Conservation (phyloP, 2,329 filamentous ascomycete species). For the Ophiostoma quercus region DNA sequence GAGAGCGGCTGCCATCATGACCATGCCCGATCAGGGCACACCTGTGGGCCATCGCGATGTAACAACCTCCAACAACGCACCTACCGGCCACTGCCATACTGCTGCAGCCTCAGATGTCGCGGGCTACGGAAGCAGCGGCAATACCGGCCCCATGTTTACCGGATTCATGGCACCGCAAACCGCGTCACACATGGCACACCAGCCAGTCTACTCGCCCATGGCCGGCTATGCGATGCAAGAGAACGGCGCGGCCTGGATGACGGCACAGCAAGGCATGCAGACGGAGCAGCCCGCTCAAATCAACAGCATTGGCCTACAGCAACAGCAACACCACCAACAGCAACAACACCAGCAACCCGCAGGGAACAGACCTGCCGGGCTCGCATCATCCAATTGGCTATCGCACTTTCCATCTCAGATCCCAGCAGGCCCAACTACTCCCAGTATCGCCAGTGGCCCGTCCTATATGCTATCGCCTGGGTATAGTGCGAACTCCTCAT, state of each 20-base stretch:
- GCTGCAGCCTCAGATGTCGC: neutral
- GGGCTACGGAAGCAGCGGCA: neutral
- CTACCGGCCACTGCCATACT: neutral
- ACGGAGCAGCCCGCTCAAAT: neutral
- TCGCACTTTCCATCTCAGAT: neutral
- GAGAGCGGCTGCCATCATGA: slow-evolving; percentile 3
- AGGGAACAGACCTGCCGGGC: neutral
- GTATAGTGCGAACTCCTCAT: neutral
- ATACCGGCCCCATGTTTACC: neutral
- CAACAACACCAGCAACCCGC: neutral
- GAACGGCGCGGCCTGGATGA: neutral
- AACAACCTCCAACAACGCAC: neutral
- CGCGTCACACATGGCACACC: neutral
- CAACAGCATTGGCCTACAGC: neutral
- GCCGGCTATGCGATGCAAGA: slow-evolving; percentile 1
- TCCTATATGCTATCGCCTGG: neutral
- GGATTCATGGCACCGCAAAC: neutral
- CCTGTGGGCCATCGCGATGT: slow-evolving; percentile 9
- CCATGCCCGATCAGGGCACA: slow-evolving; percentile 13
- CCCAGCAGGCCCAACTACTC: neutral
- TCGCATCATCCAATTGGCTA: neutral
- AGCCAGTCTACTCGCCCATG: slow-evolving; percentile 10
- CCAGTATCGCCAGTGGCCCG: neutral
- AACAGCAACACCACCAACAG: neutral
- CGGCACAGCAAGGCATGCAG: neutral